These are phyloP conservation scores for Fusarium subglutinans DNA, from an alignment of 2,329 filamentous ascomycete genomes.

Conservation along the genomic window DNA sequence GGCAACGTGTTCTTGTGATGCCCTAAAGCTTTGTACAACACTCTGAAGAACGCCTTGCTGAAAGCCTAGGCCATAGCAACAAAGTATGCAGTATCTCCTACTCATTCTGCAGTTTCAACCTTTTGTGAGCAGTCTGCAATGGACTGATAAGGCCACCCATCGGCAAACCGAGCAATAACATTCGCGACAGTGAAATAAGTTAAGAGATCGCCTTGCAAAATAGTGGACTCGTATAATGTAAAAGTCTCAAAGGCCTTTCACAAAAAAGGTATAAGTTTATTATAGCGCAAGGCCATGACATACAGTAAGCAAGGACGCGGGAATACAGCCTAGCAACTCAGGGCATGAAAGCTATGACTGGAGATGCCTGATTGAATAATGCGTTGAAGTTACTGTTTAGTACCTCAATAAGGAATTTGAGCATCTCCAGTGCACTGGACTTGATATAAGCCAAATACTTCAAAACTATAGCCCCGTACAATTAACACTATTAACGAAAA, in stretches of 20 bases:
- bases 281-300: neutral
- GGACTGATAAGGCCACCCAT: neutral
- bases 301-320: too few relatives aligned
- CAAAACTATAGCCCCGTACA: too few relatives aligned
- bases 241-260: neutral
- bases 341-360: too few relatives aligned
- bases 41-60: neutral
- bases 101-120: neutral
- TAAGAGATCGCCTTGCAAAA: neutral
- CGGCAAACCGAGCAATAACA: neutral
- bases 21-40: neutral
- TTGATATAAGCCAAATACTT: too few relatives aligned
- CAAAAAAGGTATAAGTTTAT: neutral
- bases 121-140: neutral
- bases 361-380: too few relatives aligned
- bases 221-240: neutral
- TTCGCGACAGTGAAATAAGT: neutral
- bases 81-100: neutral
- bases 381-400: too few relatives aligned
- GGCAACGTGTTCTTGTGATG: neutral
- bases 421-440: too few relatives aligned
- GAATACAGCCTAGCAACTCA: too few relatives aligned
- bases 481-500: too few relatives aligned
- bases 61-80: neutral
- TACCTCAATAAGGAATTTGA: too few relatives aligned